Conservation (phyloP, 1,139 yeast species). For the Hanseniaspora gamundiae region DNA sequence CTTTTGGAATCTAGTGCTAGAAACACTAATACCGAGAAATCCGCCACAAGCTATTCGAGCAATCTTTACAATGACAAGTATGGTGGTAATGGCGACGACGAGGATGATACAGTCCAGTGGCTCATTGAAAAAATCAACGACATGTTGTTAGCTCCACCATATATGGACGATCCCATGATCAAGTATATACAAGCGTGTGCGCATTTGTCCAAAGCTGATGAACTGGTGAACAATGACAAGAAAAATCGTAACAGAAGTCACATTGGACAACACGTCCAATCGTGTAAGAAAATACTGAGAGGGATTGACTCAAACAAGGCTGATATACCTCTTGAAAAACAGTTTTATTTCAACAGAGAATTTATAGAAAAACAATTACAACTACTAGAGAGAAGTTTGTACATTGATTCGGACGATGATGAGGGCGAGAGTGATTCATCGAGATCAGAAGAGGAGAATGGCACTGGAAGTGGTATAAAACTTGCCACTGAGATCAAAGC, state of each 20-base stretch:
- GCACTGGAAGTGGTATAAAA: no score
- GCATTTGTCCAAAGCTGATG: constrained; percentile 19
- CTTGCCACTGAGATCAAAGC: no score
- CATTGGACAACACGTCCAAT: constrained; percentile 14
- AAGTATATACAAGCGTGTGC: constrained; percentile 22
- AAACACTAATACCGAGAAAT: neutral
- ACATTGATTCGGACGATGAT: constrained; percentile 1
- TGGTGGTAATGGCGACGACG: neutral
- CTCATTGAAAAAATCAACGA: constrained; percentile 16
- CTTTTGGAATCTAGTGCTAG: constrained; percentile 7
- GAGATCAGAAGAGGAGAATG: neutral
- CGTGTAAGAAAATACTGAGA: constrained; percentile 13
- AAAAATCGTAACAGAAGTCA: constrained; percentile 16
- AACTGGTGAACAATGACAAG: constrained; percentile 9
- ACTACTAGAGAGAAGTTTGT: constrained; percentile 14
- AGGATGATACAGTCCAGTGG: constrained; percentile 8
- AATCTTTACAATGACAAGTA: neutral
- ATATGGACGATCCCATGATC: constrained; percentile 22
- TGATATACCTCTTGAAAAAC: constrained; percentile 8
- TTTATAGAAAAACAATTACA: constrained; percentile 15
- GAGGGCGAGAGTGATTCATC: neutral
- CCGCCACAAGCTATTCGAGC: no score
- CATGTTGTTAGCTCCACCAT: constrained; percentile 21
- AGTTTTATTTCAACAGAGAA: constrained; percentile 13
- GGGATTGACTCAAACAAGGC: constrained; percentile 7